Percentiles rank a stretch among this genome's conserved stretches.
phyloP scores from a whole-genome alignment of 2,329 filamentous ascomycete genomes.

The Chaetomiaceae sp. region DNA sequence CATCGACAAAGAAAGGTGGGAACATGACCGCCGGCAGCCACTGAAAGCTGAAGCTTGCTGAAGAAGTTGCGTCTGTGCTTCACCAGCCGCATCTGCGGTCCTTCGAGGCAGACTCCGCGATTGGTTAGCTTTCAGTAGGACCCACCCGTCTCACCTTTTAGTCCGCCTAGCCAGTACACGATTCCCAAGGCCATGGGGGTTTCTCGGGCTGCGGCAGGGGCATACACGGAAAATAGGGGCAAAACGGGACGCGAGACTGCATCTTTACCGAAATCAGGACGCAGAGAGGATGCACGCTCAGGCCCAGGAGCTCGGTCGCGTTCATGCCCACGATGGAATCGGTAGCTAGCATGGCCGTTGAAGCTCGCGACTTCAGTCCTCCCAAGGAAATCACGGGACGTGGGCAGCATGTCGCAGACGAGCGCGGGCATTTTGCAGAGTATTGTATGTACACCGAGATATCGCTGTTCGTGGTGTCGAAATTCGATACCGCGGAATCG shows the following conservation, averaged over 20 bases:
- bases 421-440: no score
- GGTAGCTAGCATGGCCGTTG: no score
- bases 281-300: no score
- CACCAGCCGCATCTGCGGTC: slow-evolving; percentile 10
- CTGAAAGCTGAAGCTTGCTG: neutral
- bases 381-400: neutral
- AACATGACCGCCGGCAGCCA: neutral
- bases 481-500: slow-evolving; percentile 1
- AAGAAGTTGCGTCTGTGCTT: slow-evolving; percentile 9
- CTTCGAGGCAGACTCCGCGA: slow-evolving; percentile 6
- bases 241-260: no score
- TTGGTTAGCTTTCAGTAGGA: slow-evolving; percentile 12
- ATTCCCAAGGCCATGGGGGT: neutral
- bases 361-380: neutral
- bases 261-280: no score
- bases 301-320: neutral
- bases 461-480: neutral
- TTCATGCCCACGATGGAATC: no score
- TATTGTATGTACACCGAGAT: no score
- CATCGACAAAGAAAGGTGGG: neutral
- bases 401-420: neutral
- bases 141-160: slow-evolving; percentile 1
- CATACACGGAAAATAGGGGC: slow-evolving; percentile 1
- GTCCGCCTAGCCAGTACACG: slow-evolving; percentile 9
- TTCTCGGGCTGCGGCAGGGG: no score